Base-by-base conservation (phyloP, 2,329 filamentous ascomycete species). In the Fusarium sp. region DNA sequence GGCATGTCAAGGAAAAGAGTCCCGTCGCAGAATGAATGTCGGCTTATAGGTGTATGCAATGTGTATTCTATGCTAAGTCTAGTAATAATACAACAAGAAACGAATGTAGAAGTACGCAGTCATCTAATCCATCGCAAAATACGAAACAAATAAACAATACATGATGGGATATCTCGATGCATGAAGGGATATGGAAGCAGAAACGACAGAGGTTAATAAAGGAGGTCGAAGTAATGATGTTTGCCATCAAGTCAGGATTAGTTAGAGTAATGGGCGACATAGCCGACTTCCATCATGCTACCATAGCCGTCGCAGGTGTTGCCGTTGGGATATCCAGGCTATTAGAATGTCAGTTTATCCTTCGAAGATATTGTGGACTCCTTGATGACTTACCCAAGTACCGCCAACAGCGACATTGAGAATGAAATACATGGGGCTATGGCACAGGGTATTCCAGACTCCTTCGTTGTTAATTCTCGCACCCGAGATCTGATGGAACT, bases 371-470 rank as follows among this genome's bases (percentile, higher is more conserved):
- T 17, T 24, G 1, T 1, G 6, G 3, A 1, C 22, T 3, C 3
- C 0, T 22, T 1, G 2, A 36, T 4, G 48, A 83, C 85, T 79
- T 80, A 85, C 86, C 85, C 79, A 85, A 70, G 83, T 79, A 11
- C 87, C 87, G 6, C 87, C 87, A 34, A 89, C 85, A 34, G 87
- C 87, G 6, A 89, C 81, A 66, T 89, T 89, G 62, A 89, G 78
- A 54, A 89, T 84, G 57, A 89, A 79, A 71, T 85, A 87, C 75
- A 87, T 73, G 3, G 86, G 83, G 57, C 81, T 85, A 72, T 87
- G 86, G 12, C 85, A 85, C 42, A 89, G 77, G 1, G 83, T 80
- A 4, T 74, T 81, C 87, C 87, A 89, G 17, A 85, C 80, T 3
- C 75, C 76, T 64, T 83, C 76, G 63, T 87, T 84, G 41, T 81